Evolutionary conservation across 345 rosid species (phyloP), one percentile per base, ranked within the genome.

Genomic region (Reutealis trisperma): DNA sequence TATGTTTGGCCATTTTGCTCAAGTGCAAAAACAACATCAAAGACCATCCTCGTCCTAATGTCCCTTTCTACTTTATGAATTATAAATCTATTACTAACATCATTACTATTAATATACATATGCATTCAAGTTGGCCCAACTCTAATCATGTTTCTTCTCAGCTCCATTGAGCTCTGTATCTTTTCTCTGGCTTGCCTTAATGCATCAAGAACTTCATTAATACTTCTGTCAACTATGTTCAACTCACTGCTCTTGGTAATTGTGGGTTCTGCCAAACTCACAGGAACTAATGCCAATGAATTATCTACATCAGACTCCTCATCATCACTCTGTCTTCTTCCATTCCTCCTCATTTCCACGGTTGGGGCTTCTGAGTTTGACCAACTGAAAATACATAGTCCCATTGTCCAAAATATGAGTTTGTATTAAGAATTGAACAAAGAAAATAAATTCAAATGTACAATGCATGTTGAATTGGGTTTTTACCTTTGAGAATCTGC

Each of bases 141-240:
- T 68, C 84, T 86, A 80, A 82, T 87, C 83, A 80, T 76, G 54
- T 72, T 72, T 64, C 84, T 72, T 52, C 87, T 82, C 51, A 24
- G 71, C 63, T 80, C 86, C 85, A 87, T 71, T 70, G 80, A 74
- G 74, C 59, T 71, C 34, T 82, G 83, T 61, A 87, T 83, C 70
- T 65, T 80, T 55, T 85, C 84, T 78, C 85, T 85, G n/a, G 82
- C 86, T 45, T 71, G 81, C 75, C 80, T 85, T 67, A 90, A 67
- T 1, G 84, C 76, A 54, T 88, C 93, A 55, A 87, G 90, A 76
- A 81, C 91, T 75, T 90, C 89, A 22, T 65, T 41, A 45, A 77
- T 84, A 71, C 83, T 88, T 70, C 72, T 70, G 66, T 66, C 81
- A 3, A 51, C 71, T 4, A 79, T 72, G 67, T 73, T 77, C 72